Percentiles rank a stretch among this genome's conserved stretches.
phyloP scores from a whole-genome alignment of 2,329 filamentous ascomycete species.

The Scytalidium lignicola region DNA sequence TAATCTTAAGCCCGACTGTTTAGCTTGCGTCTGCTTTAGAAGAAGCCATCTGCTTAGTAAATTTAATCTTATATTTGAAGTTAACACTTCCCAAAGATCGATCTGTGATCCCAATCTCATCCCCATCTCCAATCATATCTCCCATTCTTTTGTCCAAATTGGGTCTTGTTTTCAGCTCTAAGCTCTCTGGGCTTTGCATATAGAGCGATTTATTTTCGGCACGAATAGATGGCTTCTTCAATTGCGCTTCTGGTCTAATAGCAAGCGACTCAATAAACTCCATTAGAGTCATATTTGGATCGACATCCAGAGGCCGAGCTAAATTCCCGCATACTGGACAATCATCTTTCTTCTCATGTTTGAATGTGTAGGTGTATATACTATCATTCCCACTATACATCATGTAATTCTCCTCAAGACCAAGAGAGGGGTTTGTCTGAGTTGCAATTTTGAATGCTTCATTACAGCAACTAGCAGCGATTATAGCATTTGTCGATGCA shows the following conservation, averaged over 20 bases:
- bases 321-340: conserved; percentile 90
- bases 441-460: conserved; percentile 95
- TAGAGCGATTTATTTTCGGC: conserved; percentile 79
- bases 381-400: conserved; percentile 97
- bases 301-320: conserved; percentile 68
- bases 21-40: background rate
- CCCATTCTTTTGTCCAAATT: conserved; percentile 75
- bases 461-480: conserved; percentile 93
- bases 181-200: conserved; percentile 74
- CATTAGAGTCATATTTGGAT: conserved; percentile 67
- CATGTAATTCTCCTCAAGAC: conserved; percentile 87
- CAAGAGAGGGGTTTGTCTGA: conserved; percentile 72
- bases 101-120: conserved; percentile 89
- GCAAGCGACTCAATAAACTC: conserved; percentile 84
- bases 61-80: conserved; percentile 28
- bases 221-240: conserved; percentile 88
- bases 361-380: conserved; percentile 96
- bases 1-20: background rate
- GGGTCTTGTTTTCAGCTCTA: conserved; percentile 78
- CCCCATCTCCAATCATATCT: conserved; percentile 73
- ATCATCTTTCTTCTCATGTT: conserved; percentile 88
- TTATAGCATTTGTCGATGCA: conserved; percentile 93
- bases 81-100: conserved; percentile 63
- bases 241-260: conserved; percentile 78
- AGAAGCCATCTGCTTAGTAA: conserved; percentile 13